Base-by-base conservation (phyloP, 345 rosid species). In the Citropsis articulata region DNA sequence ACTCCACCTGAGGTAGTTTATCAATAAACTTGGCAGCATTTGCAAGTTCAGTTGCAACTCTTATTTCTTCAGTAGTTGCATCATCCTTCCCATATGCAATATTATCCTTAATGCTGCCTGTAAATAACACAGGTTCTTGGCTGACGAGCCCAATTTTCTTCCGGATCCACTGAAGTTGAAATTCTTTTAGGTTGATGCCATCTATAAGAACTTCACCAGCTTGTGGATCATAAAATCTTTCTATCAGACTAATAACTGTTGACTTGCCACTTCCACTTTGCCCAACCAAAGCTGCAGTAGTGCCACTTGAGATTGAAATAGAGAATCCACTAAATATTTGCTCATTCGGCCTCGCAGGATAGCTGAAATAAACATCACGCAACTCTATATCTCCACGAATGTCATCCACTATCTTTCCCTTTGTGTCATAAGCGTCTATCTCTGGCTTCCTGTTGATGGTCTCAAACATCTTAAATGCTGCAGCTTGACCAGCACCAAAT, bases 241-340 rank as follows among this genome's bases (percentile, higher is more conserved):
- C 94, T 6, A 93, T 87, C 62, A 93, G 79, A 83, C 92, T 92
- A 40, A 92, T 87, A 1, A 88, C 94, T 0, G 98, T 93, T n/a
- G 98, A 93, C 81, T 91, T 93, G 33, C 97, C 97, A 66, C 98
- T 93, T 72, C 98, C 98, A 35, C 97, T 93, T 73, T 93, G 93
- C 55, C 98, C 98, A 60, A 93, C 98, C 77, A 93, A 75, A 21
- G 98, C 98, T 21, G 90, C 86, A 24, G 93, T 91, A 28, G 91
- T 80, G 21, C 98, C 97, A 25, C 89, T 85, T 1, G 90, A 72
- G 35, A 93, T 91, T 31, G 76, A 76, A 53, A 93, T 87, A n/a
- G 91, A 91, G 79, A 93, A 93, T 2, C 97, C 93, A 6, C 79
- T 68, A 59, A 93, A 92, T 48, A 93, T 88, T 28, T 82, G 88